These are phyloP conservation scores for Aquilaria sinensis DNA, from an alignment of 345 rosid genomes.

Conservation along the genomic window DNA sequence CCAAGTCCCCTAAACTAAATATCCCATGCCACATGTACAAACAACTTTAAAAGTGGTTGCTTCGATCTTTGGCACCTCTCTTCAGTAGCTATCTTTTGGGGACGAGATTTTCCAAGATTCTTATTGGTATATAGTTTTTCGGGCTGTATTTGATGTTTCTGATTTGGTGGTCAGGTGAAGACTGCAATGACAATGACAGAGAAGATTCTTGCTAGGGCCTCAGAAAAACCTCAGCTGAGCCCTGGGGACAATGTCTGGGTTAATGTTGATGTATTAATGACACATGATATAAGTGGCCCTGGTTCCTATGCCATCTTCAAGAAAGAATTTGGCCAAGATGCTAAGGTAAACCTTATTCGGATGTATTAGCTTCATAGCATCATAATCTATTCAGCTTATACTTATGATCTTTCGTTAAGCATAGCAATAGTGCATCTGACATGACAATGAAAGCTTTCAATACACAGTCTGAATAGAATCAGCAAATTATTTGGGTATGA, in stretches of 20 bases:
- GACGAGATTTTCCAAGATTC: neutral
- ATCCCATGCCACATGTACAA: no score
- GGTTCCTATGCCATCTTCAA: constrained; percentile 80
- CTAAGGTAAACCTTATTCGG: constrained; percentile 41
- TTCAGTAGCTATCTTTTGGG: no score
- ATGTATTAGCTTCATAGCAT: no score
- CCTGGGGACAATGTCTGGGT: constrained; percentile 97
- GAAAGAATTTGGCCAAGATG: constrained; percentile 69
- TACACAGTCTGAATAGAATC: no score
- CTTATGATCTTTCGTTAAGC: no score
- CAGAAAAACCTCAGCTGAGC: constrained; percentile 51
- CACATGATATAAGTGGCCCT: constrained; percentile 90
- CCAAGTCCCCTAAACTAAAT: no score
- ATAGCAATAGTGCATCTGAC: no score
- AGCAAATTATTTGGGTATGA: neutral
- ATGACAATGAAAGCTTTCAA: no score
- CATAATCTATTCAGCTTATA: neutral
- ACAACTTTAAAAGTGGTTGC: no score
- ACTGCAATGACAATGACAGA: constrained; percentile 93
- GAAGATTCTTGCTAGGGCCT: constrained; percentile 71
- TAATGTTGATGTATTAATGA: constrained; percentile 76
- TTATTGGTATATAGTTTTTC: neutral
- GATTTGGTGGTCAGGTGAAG: constrained; percentile 46
- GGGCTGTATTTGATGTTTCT: neutral
- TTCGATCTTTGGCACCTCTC: no score